A percentile compares a stretch with the other conserved stretches of the same genome.
phyloP scores from a whole-genome alignment of 1,284 basidiomycete species.

The Moesziomyces globuligerus region DNA sequence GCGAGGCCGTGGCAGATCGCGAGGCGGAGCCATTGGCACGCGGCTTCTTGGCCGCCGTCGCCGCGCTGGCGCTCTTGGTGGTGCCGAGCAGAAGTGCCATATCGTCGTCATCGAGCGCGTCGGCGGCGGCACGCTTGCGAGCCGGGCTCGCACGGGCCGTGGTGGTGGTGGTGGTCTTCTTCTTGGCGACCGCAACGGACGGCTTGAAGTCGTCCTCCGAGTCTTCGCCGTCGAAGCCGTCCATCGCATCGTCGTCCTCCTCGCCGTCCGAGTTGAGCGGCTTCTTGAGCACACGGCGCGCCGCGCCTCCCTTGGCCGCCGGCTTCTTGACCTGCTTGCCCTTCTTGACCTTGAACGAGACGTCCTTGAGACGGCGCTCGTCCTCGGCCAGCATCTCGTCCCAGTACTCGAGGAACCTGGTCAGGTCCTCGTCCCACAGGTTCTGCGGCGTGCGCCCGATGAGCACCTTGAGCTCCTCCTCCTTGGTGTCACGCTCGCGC shows the following conservation, averaged over 20 bases:
- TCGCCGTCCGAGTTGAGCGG: constrained; percentile 72
- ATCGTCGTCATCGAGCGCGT: constrained; percentile 44
- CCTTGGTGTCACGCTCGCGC: constrained; percentile 83
- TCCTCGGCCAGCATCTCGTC: constrained; percentile 72
- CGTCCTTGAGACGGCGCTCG: constrained; percentile 75
- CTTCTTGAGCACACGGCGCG: constrained; percentile 71
- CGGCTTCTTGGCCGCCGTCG: constrained; percentile 28
- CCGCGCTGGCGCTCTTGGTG: constrained; percentile 19
- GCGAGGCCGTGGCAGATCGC: constrained; percentile 22
- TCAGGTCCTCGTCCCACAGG: constrained; percentile 91
- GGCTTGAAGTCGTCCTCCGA: constrained; percentile 57
- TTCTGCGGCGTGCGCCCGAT: constrained; percentile 83
- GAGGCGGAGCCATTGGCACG: constrained; percentile 16
- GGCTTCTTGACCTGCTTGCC: constrained; percentile 77
- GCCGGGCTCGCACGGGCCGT: constrained; percentile 26
- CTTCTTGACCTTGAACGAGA: constrained; percentile 69
- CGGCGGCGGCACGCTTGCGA: constrained; percentile 38
- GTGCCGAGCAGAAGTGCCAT: constrained; percentile 26
- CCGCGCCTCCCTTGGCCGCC: constrained; percentile 69
- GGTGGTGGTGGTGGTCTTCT: constrained; percentile 25
- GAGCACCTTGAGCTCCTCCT: constrained; percentile 81
- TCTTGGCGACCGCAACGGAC: constrained; percentile 27
- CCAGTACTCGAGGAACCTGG: constrained; percentile 85
- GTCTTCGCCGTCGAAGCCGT: constrained; percentile 35
- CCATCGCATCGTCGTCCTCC: constrained; percentile 53